Evolutionary conservation across 1,139 yeast genomes (phyloP), one percentile per base, ranked within the genome.

Genomic region (Saccharomyces hybrid): DNA sequence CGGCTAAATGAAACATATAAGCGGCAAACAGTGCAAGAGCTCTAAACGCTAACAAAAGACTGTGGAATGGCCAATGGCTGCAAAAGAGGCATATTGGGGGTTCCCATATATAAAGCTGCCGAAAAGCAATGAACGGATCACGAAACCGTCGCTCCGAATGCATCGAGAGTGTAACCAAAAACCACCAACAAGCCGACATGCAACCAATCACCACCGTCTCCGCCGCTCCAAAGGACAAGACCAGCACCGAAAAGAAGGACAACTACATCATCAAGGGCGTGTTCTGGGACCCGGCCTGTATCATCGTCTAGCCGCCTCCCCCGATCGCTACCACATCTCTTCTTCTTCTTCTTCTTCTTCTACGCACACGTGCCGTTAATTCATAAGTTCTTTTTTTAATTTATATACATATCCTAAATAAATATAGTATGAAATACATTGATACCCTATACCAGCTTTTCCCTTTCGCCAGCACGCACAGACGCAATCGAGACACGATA

Each of bases 251-350:
- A 53, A 64, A 64, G 61, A 65, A 64, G 52, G 70, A 66, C 56
- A 64, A 66, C 59, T 65, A 64, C 57, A 59, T 62, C 53, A 55
- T 62, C 48, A 57, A 56, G 44, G 68, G 68, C 20, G 53, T 56
- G 46, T 62, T 56, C 54, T 63, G 65, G 61, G 62, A 58, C 49
- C 68, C 68, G 48, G 65, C 59, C 41, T 66, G 70, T 55, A 64
- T 65, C 29, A 63, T 66, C 29, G 64, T 62, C 41, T 65, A 57
- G 54, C n/a, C 20, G 7, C 11, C 23, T 3, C 23, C 23, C 23
- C 23, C 3, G 23, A 3, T 3, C 23, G 23, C 23, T 20, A 3
- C 23, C 23, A 20, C 23, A 3, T 20, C 4, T 20, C 23, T 20
- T 20, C 4, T 20, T 20, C 4, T 20, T 38, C 16, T 25, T 38